Conservation (phyloP, 2,329 filamentous ascomycete genomes). For the Didymosphaeria variabile region DNA sequence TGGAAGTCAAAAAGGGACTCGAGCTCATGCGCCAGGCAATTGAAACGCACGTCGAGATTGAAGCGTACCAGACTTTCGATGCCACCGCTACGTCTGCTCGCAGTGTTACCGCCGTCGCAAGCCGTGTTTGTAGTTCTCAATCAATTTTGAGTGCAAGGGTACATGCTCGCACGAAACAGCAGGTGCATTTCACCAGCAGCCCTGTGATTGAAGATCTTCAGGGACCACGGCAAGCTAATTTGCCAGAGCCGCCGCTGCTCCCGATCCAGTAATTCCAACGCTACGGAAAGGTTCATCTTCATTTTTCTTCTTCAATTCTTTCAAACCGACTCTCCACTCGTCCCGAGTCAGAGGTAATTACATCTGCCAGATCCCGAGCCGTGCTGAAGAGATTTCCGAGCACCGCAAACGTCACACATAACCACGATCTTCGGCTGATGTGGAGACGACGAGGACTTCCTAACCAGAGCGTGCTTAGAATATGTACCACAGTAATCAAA, state of each 20-base stretch:
- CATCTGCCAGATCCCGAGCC: conserved; percentile 14
- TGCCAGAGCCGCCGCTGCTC: conserved; percentile 4
- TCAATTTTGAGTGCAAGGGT: not conserved
- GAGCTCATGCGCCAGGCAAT: conserved; percentile 11
- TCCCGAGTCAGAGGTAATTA: conserved; percentile 4
- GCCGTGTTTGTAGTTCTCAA: not conserved
- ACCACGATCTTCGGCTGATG: conserved; percentile 22
- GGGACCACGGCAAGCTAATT: conserved; percentile 15
- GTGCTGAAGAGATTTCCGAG: conserved; percentile 23
- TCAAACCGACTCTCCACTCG: not conserved
- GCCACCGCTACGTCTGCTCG: not conserved
- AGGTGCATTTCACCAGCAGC: conserved; percentile 7
- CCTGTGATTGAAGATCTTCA: conserved; percentile 15
- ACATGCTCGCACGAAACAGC: not conserved
- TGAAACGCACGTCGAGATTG: conserved; percentile 7
- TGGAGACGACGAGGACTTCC: conserved; percentile 23
- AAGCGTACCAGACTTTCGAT: conserved; percentile 6
- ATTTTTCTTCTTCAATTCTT: conserved; percentile 5
- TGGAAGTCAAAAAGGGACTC: conserved; percentile 1
- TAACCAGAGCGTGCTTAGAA: not conserved
- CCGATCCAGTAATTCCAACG: conserved; percentile 10
- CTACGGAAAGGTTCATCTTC: conserved; percentile 7
- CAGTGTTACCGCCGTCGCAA: not conserved
- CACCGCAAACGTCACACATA: conserved; percentile 24
- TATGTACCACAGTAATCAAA: not conserved